phyloP scores from a whole-genome alignment of 2,329 filamentous ascomycete genomes.

The Fusarium austroafricanum region DNA sequence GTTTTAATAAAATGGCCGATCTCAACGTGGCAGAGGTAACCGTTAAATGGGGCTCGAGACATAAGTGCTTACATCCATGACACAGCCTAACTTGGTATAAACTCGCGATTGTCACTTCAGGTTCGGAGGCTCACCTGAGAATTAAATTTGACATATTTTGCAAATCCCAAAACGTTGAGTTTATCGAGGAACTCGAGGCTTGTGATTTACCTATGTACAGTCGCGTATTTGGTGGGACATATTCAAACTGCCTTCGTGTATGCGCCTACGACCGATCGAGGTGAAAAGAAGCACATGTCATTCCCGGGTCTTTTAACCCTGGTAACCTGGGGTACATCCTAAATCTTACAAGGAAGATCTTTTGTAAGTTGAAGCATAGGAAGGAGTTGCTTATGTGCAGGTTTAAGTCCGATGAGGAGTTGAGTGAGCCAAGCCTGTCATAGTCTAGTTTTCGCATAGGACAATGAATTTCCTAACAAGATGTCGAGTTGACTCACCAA shows the following conservation, averaged over 20 bases:
- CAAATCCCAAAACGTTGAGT: too few species aligned
- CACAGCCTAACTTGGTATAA: slow-evolving; percentile 21
- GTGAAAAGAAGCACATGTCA: not conserved
- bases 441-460: not conserved
- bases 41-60: slow-evolving; percentile 20
- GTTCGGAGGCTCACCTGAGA: not conserved
- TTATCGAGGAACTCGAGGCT: not conserved
- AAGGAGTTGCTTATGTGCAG: not conserved
- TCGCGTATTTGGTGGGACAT: not conserved
- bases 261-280: not conserved
- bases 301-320: not conserved
- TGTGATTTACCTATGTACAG: not conserved
- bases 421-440: not conserved
- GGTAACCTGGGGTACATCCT: not conserved
- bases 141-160: slow-evolving; percentile 1
- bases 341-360: not conserved
- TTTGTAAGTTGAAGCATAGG: not conserved
- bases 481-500: too few species aligned
- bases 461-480: too few species aligned
- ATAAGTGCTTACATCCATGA: slow-evolving; percentile 32
- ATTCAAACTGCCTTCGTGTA: not conserved
- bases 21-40: slow-evolving; percentile 23
- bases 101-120: slow-evolving; percentile 8
- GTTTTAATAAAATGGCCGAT: slow-evolving; percentile 2
- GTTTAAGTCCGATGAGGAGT: not conserved